A percentile compares a stretch with the other conserved stretches of the same genome.
phyloP scores from a whole-genome alignment of 164 flowering plant species.

The Stephania japonica region DNA sequence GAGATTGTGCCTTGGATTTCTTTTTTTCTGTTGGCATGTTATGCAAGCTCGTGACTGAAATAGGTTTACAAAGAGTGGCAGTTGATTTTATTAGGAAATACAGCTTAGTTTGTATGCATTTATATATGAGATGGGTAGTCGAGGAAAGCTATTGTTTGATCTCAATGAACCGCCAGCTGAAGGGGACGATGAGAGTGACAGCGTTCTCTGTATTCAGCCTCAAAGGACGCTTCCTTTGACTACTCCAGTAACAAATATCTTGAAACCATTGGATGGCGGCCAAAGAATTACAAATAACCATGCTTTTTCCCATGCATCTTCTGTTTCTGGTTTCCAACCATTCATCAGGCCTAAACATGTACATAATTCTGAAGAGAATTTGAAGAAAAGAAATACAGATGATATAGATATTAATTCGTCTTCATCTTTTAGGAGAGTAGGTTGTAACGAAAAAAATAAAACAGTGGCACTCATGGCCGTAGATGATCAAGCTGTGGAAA shows the following conservation, averaged over 20 bases:
- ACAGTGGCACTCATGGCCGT: constrained; percentile 11
- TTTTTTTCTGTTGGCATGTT: constrained; percentile 27
- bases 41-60: constrained; percentile 23
- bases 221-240: constrained; percentile 53
- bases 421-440: constrained; percentile 21
- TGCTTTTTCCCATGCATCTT: constrained; percentile 77
- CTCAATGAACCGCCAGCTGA: constrained; percentile 89
- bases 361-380: constrained; percentile 22
- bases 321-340: constrained; percentile 89
- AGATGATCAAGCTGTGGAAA: constrained; percentile 45
- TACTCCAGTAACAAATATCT: constrained; percentile 31
- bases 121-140: constrained; percentile 73
- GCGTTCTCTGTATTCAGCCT: constrained; percentile 44
- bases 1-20: background rate
- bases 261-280: constrained; percentile 31
- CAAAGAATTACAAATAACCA: constrained; percentile 47
- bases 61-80: constrained; percentile 11
- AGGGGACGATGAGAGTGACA: constrained; percentile 52
- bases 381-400: constrained; percentile 19
- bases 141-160: constrained; percentile 81
- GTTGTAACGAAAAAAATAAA: constrained; percentile 26
- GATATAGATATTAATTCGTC: constrained; percentile 20
- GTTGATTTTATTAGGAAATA: constrained; percentile 17
- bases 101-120: constrained; percentile 45
- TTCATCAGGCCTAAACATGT: constrained; percentile 48